phyloP scores from a whole-genome alignment of 345 rosid genomes.

The Firmiana major region DNA sequence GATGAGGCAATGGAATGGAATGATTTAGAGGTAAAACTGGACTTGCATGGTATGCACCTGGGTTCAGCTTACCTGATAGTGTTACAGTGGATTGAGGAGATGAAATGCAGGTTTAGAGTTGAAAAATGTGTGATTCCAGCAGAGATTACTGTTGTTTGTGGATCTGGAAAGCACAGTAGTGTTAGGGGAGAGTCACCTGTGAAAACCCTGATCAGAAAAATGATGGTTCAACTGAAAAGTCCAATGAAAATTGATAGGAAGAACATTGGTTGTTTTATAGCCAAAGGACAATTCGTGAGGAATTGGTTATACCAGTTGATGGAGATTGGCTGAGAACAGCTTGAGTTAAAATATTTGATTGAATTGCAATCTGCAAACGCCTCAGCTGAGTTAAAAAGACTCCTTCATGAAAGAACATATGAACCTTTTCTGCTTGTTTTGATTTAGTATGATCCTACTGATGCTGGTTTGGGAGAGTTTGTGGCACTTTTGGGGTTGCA shows the following conservation, averaged over 20 bases:
- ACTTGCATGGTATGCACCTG: slow-evolving; percentile 83
- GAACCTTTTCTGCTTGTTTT: not conserved
- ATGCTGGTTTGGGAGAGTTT: no score
- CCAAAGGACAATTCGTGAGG: slow-evolving; percentile 58
- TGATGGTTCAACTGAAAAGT: slow-evolving; percentile 45
- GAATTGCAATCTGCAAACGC: not conserved
- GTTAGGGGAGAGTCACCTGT: slow-evolving; percentile 74
- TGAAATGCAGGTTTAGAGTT: slow-evolving; percentile 36
- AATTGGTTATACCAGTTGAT: slow-evolving; percentile 37
- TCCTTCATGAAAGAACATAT: not conserved
- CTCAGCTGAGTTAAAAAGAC: not conserved
- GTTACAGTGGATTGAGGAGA: slow-evolving; percentile 73
- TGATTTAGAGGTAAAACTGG: slow-evolving; percentile 55
- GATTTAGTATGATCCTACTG: not conserved
- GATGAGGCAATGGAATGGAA: slow-evolving; percentile 51
- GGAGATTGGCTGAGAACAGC: not conserved
- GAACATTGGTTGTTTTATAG: slow-evolving; percentile 65
- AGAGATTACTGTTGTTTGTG: slow-evolving; percentile 63
- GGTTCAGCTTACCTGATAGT: slow-evolving; percentile 65
- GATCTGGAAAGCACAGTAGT: slow-evolving; percentile 69
- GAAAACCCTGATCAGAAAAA: slow-evolving; percentile 49
- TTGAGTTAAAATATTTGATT: not conserved
- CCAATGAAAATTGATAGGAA: slow-evolving; percentile 74
- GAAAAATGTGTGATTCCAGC: slow-evolving; percentile 40
- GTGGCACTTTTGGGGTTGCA: no score